Evolutionary conservation across 345 rosid species (phyloP), one percentile per base, ranked within the genome.

Genomic region (Eucalyptus melliodora): DNA sequence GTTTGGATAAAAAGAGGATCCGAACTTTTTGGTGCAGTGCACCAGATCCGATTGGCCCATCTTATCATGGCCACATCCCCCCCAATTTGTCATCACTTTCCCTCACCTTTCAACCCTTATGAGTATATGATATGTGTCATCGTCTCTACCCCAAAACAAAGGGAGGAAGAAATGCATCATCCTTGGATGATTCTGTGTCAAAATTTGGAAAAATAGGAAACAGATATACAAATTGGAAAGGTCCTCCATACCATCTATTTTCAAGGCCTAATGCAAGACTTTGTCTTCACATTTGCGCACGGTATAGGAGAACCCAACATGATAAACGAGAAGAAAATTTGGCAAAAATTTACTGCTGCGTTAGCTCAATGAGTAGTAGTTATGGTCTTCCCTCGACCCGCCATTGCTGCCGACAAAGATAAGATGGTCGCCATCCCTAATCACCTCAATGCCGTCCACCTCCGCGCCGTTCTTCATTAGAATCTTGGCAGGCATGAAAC

Each of bases 371-470:
- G 45, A 37, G 83, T 10, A 37, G 83, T 23, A 37, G 83, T 72
- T 72, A 72, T 72, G 83, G 83, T 37, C 45, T 19, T 72, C 83
- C 45, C 15, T 69, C 4, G 27, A 72, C 40, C 45, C 3, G 83
- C 15, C 27, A 11, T 19, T 19, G 45, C 83, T 72, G 83, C 83
- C 3, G 27, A 37, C 16, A 11, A 72, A 72, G 44, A 72, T 31
- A 37, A 93, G 91, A 51, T 91, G 91, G 87, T 93, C 92, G 2
- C 92, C 93, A 37, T 93, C 94, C 90, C 94, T 92, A 34, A 92
- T 91, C 72, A 92, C 91, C 59, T 69, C 90, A 8, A 92, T 92
- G 51, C 89, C 93, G 2, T 93, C 94, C 44, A 93, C 90, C 88
- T 92, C 93, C 11, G 93, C 92, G 6, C 91, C 85, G 2, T 89